These are phyloP conservation scores for Aspergillus avenaceus DNA, from an alignment of 495 filamentous ascomycete genomes.

Conservation along the genomic window DNA sequence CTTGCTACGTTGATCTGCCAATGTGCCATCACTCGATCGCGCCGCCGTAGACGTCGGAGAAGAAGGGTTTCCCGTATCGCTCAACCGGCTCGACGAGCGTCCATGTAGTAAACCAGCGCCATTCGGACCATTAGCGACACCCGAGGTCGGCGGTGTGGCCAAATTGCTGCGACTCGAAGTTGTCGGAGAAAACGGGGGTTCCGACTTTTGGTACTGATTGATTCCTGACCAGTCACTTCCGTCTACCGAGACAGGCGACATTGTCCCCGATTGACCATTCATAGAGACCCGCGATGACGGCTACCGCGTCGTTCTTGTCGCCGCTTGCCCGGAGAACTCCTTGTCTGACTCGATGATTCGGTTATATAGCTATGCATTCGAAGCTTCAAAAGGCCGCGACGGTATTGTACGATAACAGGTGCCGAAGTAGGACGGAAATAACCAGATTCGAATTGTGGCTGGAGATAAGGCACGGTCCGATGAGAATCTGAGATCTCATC, in stretches of 20 bases:
- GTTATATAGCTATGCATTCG: constrained; percentile 17
- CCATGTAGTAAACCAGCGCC: constrained; percentile 37
- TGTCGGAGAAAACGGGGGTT: constrained; percentile 50
- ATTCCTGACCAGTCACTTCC: constrained; percentile 86
- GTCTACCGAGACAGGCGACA: constrained; percentile 79
- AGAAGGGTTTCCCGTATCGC: constrained; percentile 63
- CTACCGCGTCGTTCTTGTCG: not conserved
- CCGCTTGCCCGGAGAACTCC: not conserved
- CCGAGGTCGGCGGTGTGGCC: constrained; percentile 67
- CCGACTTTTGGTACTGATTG: constrained; percentile 64
- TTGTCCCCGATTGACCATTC: constrained; percentile 62
- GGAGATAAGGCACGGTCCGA: constrained; percentile 1
- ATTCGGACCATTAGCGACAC: constrained; percentile 58
- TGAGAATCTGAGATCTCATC: not conserved
- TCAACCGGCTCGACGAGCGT: constrained; percentile 21
- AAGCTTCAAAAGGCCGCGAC: not conserved
- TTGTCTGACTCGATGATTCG: constrained; percentile 1
- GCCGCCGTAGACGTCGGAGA: constrained; percentile 78
- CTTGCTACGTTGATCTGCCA: constrained; percentile 53
- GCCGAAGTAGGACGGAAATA: not conserved
- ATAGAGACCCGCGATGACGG: constrained; percentile 30
- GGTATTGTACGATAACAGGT: constrained; percentile 9
- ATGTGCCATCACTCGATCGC: constrained; percentile 70
- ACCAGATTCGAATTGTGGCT: constrained; percentile 10
- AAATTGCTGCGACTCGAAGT: constrained; percentile 57